These are phyloP conservation scores for Phylloporus sp. DNA, from an alignment of 768 basidiomycete species.

Conservation along the genomic window DNA sequence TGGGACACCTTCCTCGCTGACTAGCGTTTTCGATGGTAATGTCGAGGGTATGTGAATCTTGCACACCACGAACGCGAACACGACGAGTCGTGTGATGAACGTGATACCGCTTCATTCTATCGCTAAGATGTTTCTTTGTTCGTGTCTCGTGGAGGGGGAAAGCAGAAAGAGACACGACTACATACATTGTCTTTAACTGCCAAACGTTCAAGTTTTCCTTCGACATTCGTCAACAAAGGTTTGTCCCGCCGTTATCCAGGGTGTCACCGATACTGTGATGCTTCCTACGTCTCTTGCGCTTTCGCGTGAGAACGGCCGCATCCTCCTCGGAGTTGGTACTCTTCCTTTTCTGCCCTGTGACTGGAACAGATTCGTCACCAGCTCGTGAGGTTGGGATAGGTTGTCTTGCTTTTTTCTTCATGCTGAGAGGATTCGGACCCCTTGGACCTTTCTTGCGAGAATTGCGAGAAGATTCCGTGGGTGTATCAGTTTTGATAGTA, in stretches of 20 bases:
- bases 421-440: constrained; percentile 86
- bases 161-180: no score
- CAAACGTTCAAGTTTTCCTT: no score
- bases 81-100: no score
- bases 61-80: no score
- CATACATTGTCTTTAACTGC: no score
- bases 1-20: no score
- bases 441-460: constrained; percentile 69
- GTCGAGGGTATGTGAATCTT: no score
- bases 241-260: neutral
- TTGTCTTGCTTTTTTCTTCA: constrained; percentile 73
- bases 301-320: neutral
- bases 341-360: constrained; percentile 20
- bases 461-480: constrained; percentile 45
- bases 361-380: neutral
- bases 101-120: no score
- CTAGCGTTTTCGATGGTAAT: no score
- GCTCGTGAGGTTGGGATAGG: neutral
- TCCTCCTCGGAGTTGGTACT: neutral
- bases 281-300: constrained; percentile 26
- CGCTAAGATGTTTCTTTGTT: no score
- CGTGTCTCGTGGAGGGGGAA: no score
- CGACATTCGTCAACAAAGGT: no score
- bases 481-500: constrained; percentile 34
- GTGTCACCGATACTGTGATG: neutral